Evolutionary conservation across 129 eudicot species (phyloP), one percentile per base, ranked within the genome.

Genomic region (Deinandra increscens): DNA sequence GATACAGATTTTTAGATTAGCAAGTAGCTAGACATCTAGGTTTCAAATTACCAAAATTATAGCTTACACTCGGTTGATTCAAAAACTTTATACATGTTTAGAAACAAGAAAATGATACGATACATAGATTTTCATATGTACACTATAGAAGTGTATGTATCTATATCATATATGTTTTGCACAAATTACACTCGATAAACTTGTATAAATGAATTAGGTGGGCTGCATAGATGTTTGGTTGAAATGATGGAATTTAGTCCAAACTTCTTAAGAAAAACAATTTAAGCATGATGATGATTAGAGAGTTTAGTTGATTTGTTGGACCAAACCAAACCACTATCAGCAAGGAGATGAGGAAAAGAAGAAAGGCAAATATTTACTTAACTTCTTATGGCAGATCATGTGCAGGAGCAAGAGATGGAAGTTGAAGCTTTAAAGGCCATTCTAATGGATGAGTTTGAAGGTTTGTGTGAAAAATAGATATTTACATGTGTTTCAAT

Each of bases 331-430:
- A n/a, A n/a, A n/a, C n/a, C n/a, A n/a, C n/a, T n/a, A n/a, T n/a
- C n/a, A n/a, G n/a, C n/a, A n/a, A n/a, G n/a, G n/a, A n/a, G n/a
- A n/a, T 34, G 13, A 43, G 48, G 48, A 43, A 34, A 59, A 59
- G 68, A 71, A 12, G 22, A 43, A 39, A 19, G n/a, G n/a, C n/a
- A n/a, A n/a, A n/a, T n/a, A n/a, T 63, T 50, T 65, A 14, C 64
- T 79, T 60, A 65, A 38, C 11, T 54, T 7, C 11, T 59, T 74
- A 26, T 46, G 64, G 59, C 81, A 88, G 98, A 88, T 78, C 71
- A 92, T 73, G 78, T 71, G 81, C 96, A 82, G 84, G 98, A 92
- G 75, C 98, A 92, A 84, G 98, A 92, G 81, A 92, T 88, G 96
- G 96, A 92, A 84, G 81, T 92, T 9, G 98, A 92, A 71, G 98